phyloP scores from a whole-genome alignment of 2,329 filamentous ascomycete species.

The Neurospora sp. region DNA sequence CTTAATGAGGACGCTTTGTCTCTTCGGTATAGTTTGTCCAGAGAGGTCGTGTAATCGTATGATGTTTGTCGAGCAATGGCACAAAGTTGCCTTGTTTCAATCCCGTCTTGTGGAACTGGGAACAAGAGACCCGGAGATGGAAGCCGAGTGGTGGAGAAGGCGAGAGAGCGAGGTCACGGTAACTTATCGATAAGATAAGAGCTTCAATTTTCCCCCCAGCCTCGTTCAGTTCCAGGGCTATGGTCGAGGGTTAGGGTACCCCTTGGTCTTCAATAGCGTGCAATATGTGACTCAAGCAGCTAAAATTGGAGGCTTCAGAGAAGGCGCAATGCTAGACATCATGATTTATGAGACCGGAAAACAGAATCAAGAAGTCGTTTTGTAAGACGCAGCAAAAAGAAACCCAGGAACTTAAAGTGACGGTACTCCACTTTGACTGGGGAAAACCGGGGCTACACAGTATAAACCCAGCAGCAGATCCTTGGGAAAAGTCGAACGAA shows the following conservation, averaged over 20 bases:
- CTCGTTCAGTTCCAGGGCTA: neutral
- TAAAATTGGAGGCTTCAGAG: too few relatives aligned
- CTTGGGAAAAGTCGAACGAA: neutral
- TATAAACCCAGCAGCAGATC: neutral
- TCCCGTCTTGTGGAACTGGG: neutral
- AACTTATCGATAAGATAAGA: neutral
- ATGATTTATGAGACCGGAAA: neutral
- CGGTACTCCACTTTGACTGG: neutral
- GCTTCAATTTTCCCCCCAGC: neutral
- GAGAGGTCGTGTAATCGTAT: neutral
- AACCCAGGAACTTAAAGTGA: neutral
- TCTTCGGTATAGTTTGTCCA: neutral
- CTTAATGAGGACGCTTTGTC: neutral
- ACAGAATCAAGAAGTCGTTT: neutral
- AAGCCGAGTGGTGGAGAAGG: neutral
- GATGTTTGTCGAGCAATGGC: neutral
- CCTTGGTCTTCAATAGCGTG: neutral
- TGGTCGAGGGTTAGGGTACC: neutral
- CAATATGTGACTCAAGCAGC: neutral
- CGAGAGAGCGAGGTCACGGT: neutral
- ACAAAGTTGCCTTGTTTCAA: neutral
- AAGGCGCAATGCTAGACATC: neutral
- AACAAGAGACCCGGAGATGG: neutral
- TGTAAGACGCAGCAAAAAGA: neutral
- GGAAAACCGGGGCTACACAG: neutral